These are phyloP conservation scores for Royoungia palumana DNA, from an alignment of 768 basidiomycete genomes.

Conservation along the genomic window DNA sequence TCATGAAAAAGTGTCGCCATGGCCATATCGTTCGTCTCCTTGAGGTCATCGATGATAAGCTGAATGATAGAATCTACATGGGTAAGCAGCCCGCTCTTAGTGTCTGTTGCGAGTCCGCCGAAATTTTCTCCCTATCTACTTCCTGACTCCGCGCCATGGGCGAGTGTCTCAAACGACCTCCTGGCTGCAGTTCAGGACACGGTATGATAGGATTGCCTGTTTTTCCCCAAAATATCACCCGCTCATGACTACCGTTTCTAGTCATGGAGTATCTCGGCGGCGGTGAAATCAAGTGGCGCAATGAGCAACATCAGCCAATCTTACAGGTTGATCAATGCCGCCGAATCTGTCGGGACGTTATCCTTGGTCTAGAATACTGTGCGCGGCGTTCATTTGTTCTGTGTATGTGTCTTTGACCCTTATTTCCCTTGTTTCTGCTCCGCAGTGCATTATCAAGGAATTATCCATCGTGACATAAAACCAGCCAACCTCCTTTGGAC, in stretches of 20 bases:
- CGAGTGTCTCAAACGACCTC: conserved; percentile 30
- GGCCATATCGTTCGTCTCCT: conserved; percentile 85
- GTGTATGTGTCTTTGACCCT: conserved; percentile 3
- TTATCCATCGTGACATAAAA: conserved; percentile 99
- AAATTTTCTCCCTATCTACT: conserved; percentile 19
- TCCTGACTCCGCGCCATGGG: conserved; percentile 25
- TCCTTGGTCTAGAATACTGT: conserved; percentile 95
- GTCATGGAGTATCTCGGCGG: conserved; percentile 97
- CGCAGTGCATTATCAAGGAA: conserved; percentile 93
- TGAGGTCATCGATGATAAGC: conserved; percentile 93
- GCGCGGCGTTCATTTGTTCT: conserved; percentile 35
- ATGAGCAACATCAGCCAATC: conserved; percentile 60
- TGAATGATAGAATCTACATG: conserved; percentile 88
- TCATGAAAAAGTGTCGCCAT: conserved; percentile 96
- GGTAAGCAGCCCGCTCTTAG: conserved; percentile 51
- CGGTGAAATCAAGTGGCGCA: conserved; percentile 91
- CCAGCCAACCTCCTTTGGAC: conserved; percentile 96
- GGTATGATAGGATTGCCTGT: conserved; percentile 27
- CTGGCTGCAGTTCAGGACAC: conserved; percentile 31
- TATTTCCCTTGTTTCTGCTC: neutral
- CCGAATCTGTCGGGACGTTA: conserved; percentile 87
- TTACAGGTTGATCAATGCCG: conserved; percentile 80
- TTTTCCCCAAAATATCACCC: conserved; percentile 4
- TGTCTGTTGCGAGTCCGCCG: conserved; percentile 11
- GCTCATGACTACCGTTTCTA: conserved; percentile 34